Base-by-base conservation (phyloP, 805 yeast genomes). In the Candida patagonica region DNA sequence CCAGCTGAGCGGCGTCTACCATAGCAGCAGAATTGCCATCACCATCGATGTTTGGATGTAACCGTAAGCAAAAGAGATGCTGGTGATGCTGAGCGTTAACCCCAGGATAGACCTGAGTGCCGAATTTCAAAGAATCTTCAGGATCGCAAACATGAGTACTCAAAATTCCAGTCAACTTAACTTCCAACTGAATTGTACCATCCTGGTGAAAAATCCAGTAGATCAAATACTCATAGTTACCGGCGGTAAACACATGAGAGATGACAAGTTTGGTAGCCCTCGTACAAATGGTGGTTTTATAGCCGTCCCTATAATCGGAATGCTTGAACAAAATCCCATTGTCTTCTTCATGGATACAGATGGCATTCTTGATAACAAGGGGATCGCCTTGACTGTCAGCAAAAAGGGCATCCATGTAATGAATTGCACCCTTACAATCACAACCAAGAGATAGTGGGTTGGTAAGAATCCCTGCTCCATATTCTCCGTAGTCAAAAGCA, bases 11-110 rank as follows among this genome's bases (percentile, higher is more conserved):
- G 40, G 83, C 87, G 56, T 82, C 92, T 73, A 37, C 45, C 33
- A 42, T 35, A 30, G 74, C 66, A 41, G 78, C 80, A 38, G 88
- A 78, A 67, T 82, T 83, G 50, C 75, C 75, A 47, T 77, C 82
- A 54, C 92, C 92, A 50, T 82, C 92, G 46, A 82, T 65, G 68
- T 86, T 73, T 50, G 94, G 89, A 57, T 83, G 83, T 49, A 82
- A 58, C 68, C 94, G 73, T 50, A 82, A 67, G 15, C 85, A 73
- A 61, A 82, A 82, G 65, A 82, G 63, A 65, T 82, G 92, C 70
- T 83, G 94, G 64, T 82, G 94, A 62, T 82, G 81, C 65, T 82
- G 89, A 30, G 94, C 94, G 54, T 80, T 80, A 41, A 78, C 84
- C 49, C 74, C 73, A 43, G 92, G 92, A 60, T 80, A 81, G 39